Evolutionary conservation across 805 yeast genomes (phyloP), one percentile per base, ranked within the genome.

Genomic region (Sugiyamaella chiloensis): DNA sequence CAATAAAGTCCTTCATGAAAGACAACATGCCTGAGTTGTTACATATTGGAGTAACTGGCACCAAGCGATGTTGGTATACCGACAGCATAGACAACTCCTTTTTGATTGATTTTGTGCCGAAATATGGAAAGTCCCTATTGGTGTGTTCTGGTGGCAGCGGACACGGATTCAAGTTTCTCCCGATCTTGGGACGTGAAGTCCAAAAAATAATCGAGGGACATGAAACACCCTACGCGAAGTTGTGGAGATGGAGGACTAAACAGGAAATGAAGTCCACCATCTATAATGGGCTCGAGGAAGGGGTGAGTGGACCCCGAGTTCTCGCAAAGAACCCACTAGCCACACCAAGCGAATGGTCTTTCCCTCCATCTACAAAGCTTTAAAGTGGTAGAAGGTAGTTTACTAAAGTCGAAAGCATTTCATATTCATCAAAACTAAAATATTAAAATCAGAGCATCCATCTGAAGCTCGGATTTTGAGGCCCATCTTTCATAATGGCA

Each of bases 391-490:
- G n/a, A n/a, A n/a, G n/a, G n/a, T n/a, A n/a, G n/a, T n/a, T n/a
- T n/a, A n/a, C n/a, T n/a, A n/a, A n/a, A n/a, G n/a, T n/a, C n/a
- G n/a, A n/a, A n/a, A n/a, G n/a, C n/a, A n/a, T n/a, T n/a, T n/a
- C n/a, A n/a, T n/a, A n/a, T n/a, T n/a, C n/a, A n/a, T n/a, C n/a
- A n/a, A n/a, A n/a, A n/a, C n/a, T n/a, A n/a, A n/a, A n/a, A n/a
- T n/a, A n/a, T n/a, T n/a, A n/a, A n/a, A 24, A 17, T 56, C 52
- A 71, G 42, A 64, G 66, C 74, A 74, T 71, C 78, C 79, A 74
- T 58, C 78, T 61, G 54, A 65, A 74, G 49, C 61, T 68, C 16
- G 75, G 74, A 55, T 70, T 70, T 37, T 58, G 54, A 12, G 77
- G 76, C 1, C 78, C 78, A 23, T 72, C 76, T 11, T 70, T 62